Evolutionary conservation across 768 basidiomycete genomes (phyloP), one percentile per base, ranked within the genome.

Genomic region (Piloderma croceum): DNA sequence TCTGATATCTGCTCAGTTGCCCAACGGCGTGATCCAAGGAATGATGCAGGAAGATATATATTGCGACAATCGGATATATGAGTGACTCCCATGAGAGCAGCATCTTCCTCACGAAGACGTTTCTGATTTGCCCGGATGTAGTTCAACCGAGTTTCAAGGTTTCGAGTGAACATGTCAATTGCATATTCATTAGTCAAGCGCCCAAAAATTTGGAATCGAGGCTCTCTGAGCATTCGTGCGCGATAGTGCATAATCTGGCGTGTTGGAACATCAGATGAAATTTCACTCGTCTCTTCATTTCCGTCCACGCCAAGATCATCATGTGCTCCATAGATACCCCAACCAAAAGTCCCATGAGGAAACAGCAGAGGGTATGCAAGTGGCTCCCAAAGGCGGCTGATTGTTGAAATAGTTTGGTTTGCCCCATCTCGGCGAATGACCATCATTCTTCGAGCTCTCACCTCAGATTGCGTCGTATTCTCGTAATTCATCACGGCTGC

Each of bases 101-200:
- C 59, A 49, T 62, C 57, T n/a, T 61, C 53, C 4, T 48, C 11
- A 1, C 37, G 41, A n/a, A 55, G 21, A 4, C 42, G 29, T 19
- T 38, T 17, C 40, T 65, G 63, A 29, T 62, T 62, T 0, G 20
- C 5, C 1, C 55, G 48, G 27, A 70, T 66, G 36, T 61, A 69
- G n/a, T 48, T 39, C 5, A 70, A 46, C 0, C 59, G 46, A 7
- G 43, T 32, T 39, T 70, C 67, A 2, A 63, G 36, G 19, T 61
- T 53, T 1, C 60, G 52, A 1, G 54, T 58, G 41, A 60, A 68
- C 68, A 69, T 69, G 34, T 69, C 65, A 22, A 63, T 57, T 9
- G 63, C 15, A 31, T 67, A 67, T 42, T 69, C 59, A 41, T 55
- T 59, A 0, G 52, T 42, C 0, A 70, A 43, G 0, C 61, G 51